A percentile compares a stretch with the other conserved stretches of the same genome.
These are phyloP conservation scores for Cystobasidiaceae sp. DNA, from an alignment of 1,284 basidiomycete genomes.

Conservation along the genomic window DNA sequence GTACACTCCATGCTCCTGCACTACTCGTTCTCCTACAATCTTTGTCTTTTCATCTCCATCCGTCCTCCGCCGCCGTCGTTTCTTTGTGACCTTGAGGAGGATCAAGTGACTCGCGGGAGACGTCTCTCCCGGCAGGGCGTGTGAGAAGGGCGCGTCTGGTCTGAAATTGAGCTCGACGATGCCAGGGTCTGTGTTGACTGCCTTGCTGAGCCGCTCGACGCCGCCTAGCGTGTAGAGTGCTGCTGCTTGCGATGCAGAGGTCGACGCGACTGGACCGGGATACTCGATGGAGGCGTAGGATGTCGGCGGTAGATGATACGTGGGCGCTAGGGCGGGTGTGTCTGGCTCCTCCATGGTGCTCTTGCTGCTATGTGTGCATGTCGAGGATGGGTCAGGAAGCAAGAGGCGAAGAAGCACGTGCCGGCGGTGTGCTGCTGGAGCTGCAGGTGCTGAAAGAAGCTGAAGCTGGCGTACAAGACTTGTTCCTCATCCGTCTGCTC, in stretches of 20 bases:
- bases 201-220: conserved; percentile 61
- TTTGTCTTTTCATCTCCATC: conserved; percentile 40
- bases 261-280: conserved; percentile 69
- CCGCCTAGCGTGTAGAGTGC: conserved; percentile 66
- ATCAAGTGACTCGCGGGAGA: conserved; percentile 61
- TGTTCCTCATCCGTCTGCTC: too few relatives aligned
- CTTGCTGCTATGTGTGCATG: background rate
- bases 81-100: conserved; percentile 69
- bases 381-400: background rate
- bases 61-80: conserved; percentile 48
- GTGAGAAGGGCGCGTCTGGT: conserved; percentile 66
- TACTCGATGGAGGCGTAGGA: conserved; percentile 73
- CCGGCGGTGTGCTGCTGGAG: background rate
- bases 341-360: background rate
- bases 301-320: conserved; percentile 2
- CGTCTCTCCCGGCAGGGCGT: conserved; percentile 73
- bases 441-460: background rate
- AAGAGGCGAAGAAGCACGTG: background rate
- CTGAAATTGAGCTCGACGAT: conserved; percentile 68
- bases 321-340: conserved; percentile 1
- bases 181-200: conserved; percentile 53
- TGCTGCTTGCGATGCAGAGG: conserved; percentile 56
- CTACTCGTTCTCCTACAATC: conserved; percentile 45
- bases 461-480: too few relatives aligned
- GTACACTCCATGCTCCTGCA: conserved; percentile 62